Percentiles rank a stretch among this genome's conserved stretches.
phyloP scores from a whole-genome alignment of 129 eudicot genomes.

The Flaveria brownii region DNA sequence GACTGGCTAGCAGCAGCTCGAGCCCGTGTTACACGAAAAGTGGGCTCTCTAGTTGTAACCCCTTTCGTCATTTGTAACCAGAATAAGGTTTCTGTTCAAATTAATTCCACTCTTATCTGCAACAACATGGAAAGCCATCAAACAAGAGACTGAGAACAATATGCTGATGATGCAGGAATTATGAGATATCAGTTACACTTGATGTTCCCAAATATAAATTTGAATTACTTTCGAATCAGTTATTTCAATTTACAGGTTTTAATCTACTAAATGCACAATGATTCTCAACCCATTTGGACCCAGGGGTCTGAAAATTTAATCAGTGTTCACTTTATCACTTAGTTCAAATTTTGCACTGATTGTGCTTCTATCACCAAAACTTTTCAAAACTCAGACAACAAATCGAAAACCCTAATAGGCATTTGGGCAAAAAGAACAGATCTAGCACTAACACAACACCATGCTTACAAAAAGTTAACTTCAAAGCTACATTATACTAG shows the following conservation, averaged over 20 bases:
- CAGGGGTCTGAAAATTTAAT: neutral
- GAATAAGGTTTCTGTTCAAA: slow-evolving; percentile 24
- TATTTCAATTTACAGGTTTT: neutral
- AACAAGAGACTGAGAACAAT: neutral
- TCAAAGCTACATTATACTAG: neutral
- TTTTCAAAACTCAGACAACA: slow-evolving; percentile 7
- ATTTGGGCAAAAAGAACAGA: neutral
- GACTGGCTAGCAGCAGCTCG: slow-evolving; percentile 52
- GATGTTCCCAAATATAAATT: neutral
- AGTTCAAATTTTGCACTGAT: neutral
- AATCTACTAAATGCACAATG: neutral
- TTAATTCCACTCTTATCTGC: slow-evolving; percentile 39
- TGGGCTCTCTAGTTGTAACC: slow-evolving; percentile 37
- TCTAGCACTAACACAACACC: slow-evolving; percentile 19
- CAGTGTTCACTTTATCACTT: no score
- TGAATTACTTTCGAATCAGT: neutral
- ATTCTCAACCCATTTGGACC: slow-evolving; percentile 2
- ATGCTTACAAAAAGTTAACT: neutral
- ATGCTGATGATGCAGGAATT: neutral
- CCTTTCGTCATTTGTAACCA: slow-evolving; percentile 41
- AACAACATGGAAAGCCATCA: slow-evolving; percentile 15
- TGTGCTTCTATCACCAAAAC: neutral
- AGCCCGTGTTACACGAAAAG: slow-evolving; percentile 64
- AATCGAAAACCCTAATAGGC: slow-evolving; percentile 30
- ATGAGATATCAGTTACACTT: neutral